Base-by-base conservation (phyloP, 805 yeast species). In the Yamadazyma akitaensis region DNA sequence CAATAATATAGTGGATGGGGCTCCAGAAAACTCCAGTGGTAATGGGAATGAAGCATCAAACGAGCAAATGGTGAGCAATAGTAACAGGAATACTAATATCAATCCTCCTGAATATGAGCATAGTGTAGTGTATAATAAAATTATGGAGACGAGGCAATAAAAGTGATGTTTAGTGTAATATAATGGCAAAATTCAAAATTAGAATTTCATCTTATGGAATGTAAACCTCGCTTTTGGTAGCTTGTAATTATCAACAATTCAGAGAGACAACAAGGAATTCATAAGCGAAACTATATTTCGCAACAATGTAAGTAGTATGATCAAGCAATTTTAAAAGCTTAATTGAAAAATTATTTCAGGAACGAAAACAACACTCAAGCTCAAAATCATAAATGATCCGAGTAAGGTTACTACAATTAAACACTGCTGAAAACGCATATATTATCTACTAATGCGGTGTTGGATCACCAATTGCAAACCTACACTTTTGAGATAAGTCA, bases 401-500 rank as follows among this genome's bases (percentile, higher is more conserved):
- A 13, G 10, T 3, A 13, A 12, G 32, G n/a, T 5, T 5, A 28
- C 32, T 11, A 28, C n/a, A 28, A 13, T 12, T 11, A 3, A 28
- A 13, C n/a, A 13, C 32, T 11, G 32, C n/a, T 28, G 9, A 28
- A 28, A 28, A 28, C n/a, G n/a, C 32, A 28, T 28, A 11, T 12
- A 28, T 28, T 13, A 28, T 28, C n/a, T 11, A 28, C 32, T 33
- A 28, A 30, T 34, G 40, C 4, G 43, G 47, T 10, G 49, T 34
- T 17, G 48, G 30, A 21, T 40, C 44, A 9, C 34, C 44, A 12
- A 17, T 56, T 5, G 60, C 53, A 45, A 38, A 62, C 1, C 51
- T 55, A 52, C 73, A 68, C 45, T 52, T 53, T 26, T 49, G 45
- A 2, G 38, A 42, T 6, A 11, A 18, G 32, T 67, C 60, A 10